Percentiles rank a stretch among this genome's conserved stretches.
Conservation (phyloP, 2,329 filamentous ascomycete species). For the Xylaria sp. region DNA sequence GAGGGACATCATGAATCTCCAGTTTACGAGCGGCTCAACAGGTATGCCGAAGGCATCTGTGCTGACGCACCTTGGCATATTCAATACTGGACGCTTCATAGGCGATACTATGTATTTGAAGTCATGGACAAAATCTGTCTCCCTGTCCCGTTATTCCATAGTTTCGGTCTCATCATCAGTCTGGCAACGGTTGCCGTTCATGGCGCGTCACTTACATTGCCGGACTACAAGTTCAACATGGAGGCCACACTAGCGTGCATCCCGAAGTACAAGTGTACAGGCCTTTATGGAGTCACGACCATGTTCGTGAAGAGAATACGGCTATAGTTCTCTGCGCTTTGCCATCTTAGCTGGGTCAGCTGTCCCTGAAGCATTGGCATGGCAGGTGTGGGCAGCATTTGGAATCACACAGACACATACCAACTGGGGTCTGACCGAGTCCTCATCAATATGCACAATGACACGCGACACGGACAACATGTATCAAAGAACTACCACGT, state of each 20-base stretch:
- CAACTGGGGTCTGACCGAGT: neutral
- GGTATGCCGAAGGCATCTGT: neutral
- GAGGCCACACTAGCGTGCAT: neutral
- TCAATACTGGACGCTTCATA: neutral
- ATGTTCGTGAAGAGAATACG: neutral
- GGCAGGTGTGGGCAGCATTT: neutral
- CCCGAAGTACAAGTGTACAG: neutral
- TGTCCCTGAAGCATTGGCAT: neutral
- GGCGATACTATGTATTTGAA: neutral
- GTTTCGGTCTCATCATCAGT: neutral
- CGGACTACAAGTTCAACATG: neutral
- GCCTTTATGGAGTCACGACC: neutral
- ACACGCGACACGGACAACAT: neutral
- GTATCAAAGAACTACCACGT: neutral
- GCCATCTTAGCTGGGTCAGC: neutral
- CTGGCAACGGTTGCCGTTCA: neutral
- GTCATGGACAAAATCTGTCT: neutral
- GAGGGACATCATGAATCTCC: neutral
- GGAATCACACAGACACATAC: neutral
- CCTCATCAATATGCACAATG: neutral
- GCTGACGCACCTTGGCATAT: neutral
- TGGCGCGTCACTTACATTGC: neutral
- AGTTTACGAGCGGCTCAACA: neutral
- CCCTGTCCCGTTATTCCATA: conserved; percentile 1
- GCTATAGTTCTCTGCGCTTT: neutral